phyloP scores from a whole-genome alignment of 768 basidiomycete species.

The Pleurotus ostreatus region DNA sequence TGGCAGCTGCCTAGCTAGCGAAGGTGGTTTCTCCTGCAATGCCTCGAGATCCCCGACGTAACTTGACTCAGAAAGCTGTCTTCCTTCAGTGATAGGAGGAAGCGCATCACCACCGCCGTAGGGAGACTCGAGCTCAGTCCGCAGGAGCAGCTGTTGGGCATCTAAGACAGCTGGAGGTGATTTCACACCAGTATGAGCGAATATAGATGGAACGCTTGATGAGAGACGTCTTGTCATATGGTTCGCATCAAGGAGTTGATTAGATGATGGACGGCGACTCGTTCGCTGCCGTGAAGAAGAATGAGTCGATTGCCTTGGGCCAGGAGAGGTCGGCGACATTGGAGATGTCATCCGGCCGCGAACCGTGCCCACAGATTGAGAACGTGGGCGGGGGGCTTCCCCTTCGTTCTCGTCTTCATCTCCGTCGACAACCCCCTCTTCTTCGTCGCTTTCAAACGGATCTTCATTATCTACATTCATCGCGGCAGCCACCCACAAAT shows the following conservation, averaged over 20 bases:
- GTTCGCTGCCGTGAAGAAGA: background rate
- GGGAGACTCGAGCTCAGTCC: constrained; percentile 31
- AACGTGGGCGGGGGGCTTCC: background rate
- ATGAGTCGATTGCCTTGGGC: constrained; percentile 22
- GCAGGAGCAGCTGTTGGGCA: constrained; percentile 57
- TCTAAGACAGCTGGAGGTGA: constrained; percentile 74
- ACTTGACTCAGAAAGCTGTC: constrained; percentile 23
- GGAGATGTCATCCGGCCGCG: constrained; percentile 15
- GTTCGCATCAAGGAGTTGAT: constrained; percentile 28
- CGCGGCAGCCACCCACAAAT: constrained; percentile 96
- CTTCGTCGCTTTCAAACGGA: constrained; percentile 61
- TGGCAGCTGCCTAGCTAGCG: constrained; percentile 73
- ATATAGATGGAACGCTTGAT: constrained; percentile 66
- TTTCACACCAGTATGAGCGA: constrained; percentile 78
- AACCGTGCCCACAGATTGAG: constrained; percentile 14
- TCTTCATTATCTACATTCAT: constrained; percentile 93
- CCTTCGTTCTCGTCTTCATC: constrained; percentile 25
- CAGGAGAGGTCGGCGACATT: constrained; percentile 23
- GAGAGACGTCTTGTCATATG: constrained; percentile 53
- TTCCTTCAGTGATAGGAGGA: constrained; percentile 50
- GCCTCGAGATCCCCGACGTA: constrained; percentile 27
- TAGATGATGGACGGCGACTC: constrained; percentile 18
- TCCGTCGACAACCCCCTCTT: constrained; percentile 31
- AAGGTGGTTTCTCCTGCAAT: constrained; percentile 51
- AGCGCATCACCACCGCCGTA: constrained; percentile 33